These are phyloP conservation scores for Wickerhamomyces kurtzmanii DNA, from an alignment of 805 yeast genomes.

Conservation along the genomic window DNA sequence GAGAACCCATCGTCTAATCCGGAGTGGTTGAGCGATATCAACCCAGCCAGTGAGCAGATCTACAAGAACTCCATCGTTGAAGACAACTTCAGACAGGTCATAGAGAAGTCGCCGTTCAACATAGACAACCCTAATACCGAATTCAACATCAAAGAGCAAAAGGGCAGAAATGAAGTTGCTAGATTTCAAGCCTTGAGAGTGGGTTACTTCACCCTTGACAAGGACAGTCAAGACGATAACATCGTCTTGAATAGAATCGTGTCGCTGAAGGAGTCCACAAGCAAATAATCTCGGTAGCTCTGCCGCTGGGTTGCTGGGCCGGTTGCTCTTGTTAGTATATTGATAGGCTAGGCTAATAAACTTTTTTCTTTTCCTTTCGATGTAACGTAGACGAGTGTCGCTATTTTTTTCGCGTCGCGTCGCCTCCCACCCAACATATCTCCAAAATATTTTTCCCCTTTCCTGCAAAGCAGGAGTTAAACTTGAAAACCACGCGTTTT, in stretches of 20 bases:
- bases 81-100: conserved; percentile 60
- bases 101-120: conserved; percentile 68
- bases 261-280: conserved; percentile 74
- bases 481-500: too few relatives aligned
- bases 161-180: conserved; percentile 58
- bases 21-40: conserved; percentile 75
- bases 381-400: too few relatives aligned
- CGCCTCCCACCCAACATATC: too few relatives aligned
- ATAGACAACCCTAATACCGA: conserved; percentile 46
- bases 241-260: conserved; percentile 86
- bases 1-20: conserved; percentile 89
- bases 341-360: too few relatives aligned
- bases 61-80: conserved; percentile 64
- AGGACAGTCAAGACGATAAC: conserved; percentile 52
- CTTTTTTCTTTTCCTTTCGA: too few relatives aligned
- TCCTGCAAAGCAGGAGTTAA: too few relatives aligned
- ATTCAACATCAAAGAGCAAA: conserved; percentile 62
- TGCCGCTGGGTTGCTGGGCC: too few relatives aligned
- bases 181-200: conserved; percentile 97
- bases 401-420: too few relatives aligned
- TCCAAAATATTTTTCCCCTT: too few relatives aligned
- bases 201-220: conserved; percentile 90
- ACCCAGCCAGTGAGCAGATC: conserved; percentile 67
- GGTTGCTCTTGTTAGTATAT: too few relatives aligned
- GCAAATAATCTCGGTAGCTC: too few relatives aligned